These are phyloP conservation scores for Tremella mesenterica DNA, from an alignment of 768 basidiomycete genomes.

Conservation along the genomic window DNA sequence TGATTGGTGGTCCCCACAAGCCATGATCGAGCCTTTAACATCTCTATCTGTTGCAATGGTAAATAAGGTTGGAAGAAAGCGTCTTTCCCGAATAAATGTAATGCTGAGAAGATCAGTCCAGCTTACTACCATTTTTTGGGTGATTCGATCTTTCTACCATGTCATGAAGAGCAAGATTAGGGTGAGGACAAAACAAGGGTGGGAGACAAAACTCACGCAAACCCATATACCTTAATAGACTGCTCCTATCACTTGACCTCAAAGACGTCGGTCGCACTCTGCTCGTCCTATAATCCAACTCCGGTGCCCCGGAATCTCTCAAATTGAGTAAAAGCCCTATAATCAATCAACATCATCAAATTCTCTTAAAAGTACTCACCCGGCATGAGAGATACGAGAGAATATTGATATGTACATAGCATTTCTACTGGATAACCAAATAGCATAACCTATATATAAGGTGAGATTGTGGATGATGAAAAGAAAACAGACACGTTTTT, in stretches of 20 bases:
- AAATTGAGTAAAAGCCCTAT: conserved; percentile 76
- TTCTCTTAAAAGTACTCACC: conserved; percentile 49
- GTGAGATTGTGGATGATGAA: not conserved
- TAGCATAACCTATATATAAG: conserved; percentile 69
- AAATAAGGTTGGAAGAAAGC: conserved; percentile 97
- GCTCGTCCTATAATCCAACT: conserved; percentile 55
- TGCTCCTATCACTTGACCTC: conserved; percentile 77
- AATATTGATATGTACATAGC: conserved; percentile 95
- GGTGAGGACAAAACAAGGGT: not conserved
- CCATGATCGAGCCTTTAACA: conserved; percentile 73
- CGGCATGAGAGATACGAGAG: conserved; percentile 84
- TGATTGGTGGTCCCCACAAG: conserved; percentile 78
- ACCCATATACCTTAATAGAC: conserved; percentile 83
- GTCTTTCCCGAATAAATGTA: conserved; percentile 51
- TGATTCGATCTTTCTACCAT: not conserved
- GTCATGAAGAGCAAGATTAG: no score
- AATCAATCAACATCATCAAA: not conserved
- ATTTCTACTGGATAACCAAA: conserved; percentile 93
- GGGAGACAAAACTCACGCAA: conserved; percentile 53
- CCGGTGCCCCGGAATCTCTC: conserved; percentile 84
- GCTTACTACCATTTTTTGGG: no score
- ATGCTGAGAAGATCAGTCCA: no score
- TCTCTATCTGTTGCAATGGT: conserved; percentile 87
- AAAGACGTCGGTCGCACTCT: conserved; percentile 68
- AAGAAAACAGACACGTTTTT: conserved; percentile 62